Conservation (phyloP, 1,284 basidiomycete genomes). For the Ceratobasidium sp. region DNA sequence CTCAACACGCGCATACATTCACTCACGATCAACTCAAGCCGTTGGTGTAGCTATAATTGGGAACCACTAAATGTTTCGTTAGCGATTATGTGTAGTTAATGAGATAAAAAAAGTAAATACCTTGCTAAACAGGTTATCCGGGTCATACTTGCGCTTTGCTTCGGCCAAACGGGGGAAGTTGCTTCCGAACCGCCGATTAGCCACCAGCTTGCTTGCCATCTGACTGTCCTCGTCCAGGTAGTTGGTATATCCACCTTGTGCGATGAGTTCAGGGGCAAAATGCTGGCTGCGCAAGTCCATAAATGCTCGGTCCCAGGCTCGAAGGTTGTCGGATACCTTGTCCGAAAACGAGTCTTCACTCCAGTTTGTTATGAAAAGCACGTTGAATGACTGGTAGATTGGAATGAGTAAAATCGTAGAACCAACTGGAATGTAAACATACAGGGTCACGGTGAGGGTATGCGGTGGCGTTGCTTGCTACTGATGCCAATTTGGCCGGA, state of each 20-base stretch:
- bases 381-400: background rate
- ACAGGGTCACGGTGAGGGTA: constrained; percentile 47
- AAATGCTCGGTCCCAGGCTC: constrained; percentile 3
- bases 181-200: constrained; percentile 27
- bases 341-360: constrained; percentile 3
- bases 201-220: constrained; percentile 1
- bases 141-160: constrained; percentile 45
- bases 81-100: background rate
- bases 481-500: constrained; percentile 59
- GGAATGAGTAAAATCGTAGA: background rate
- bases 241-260: constrained; percentile 21
- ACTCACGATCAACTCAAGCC: background rate
- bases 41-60: background rate
- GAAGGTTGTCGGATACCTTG: background rate
- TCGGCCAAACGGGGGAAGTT: constrained; percentile 40
- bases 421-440: background rate
- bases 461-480: constrained; percentile 59
- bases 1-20: background rate
- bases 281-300: background rate
- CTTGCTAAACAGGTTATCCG: constrained; percentile 43
- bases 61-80: background rate
- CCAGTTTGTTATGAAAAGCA: constrained; percentile 6
- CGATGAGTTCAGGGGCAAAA: constrained; percentile 17
- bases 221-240: constrained; percentile 16
- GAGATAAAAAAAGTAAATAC: background rate